Conservation (phyloP, 1,139 yeast species). For the Casaregolazyma suthepensis region DNA sequence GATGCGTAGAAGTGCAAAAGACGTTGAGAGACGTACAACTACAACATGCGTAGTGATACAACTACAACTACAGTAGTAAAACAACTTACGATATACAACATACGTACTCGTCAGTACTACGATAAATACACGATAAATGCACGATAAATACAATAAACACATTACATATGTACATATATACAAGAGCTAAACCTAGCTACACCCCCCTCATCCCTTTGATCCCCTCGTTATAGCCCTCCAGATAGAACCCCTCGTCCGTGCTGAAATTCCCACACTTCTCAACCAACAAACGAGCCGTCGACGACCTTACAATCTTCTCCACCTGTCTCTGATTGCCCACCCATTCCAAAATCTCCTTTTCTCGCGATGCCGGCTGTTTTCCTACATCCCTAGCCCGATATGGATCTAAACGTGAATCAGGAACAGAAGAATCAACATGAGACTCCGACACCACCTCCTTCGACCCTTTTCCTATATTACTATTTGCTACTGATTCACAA, state of each 20-base stretch:
- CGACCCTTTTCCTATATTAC: conserved; percentile 5
- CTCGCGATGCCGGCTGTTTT: conserved; percentile 16
- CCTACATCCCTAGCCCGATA: conserved; percentile 30
- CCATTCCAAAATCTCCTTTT: conserved; percentile 24
- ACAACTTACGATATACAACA: too few relatives aligned
- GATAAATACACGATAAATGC: too few relatives aligned
- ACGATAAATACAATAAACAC: too few relatives aligned
- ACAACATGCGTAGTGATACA: too few relatives aligned
- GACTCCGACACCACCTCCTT: neutral
- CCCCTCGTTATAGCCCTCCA: conserved; percentile 1
- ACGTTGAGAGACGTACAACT: too few relatives aligned
- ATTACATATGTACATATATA: too few relatives aligned
- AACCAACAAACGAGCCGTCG: conserved; percentile 21
- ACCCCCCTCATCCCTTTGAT: neutral
- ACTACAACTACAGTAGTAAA: too few relatives aligned
- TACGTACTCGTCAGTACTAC: too few relatives aligned
- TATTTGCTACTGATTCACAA: conserved; percentile 26
- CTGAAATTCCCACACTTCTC: conserved; percentile 24
- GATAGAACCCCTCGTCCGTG: conserved; percentile 2
- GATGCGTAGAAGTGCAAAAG: neutral
- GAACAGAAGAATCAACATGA: neutral
- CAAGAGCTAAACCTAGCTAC: too few relatives aligned
- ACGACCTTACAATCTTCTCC: conserved; percentile 32
- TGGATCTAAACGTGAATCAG: conserved; percentile 33
- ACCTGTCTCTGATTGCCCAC: conserved; percentile 25